Conservation (phyloP, 176 grass and related monocot genomes). For the Triticum monococcum region DNA sequence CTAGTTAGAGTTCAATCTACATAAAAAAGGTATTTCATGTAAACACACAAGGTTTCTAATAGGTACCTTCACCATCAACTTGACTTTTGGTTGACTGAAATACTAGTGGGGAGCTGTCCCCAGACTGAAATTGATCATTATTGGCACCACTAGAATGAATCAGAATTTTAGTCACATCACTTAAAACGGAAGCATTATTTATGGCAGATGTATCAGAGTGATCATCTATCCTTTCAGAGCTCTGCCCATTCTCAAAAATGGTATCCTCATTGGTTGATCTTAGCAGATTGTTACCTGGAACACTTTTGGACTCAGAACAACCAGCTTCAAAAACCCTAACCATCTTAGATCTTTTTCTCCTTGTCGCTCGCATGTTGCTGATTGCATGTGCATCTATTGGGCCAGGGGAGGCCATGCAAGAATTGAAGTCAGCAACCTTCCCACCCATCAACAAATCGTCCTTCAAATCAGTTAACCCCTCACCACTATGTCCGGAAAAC, state of each 20-base stretch:
- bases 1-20: slow-evolving; percentile 20
- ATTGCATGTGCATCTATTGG: slow-evolving; percentile 25
- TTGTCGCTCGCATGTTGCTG: slow-evolving; percentile 22
- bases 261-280: slow-evolving; percentile 42
- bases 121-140: slow-evolving; percentile 28
- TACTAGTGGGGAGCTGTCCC: slow-evolving; percentile 18
- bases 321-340: slow-evolving; percentile 37
- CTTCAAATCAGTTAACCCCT: slow-evolving; percentile 18
- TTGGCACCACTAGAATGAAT: slow-evolving; percentile 13
- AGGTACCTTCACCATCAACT: slow-evolving; percentile 37
- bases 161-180: background rate
- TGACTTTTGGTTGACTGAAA: slow-evolving; percentile 32
- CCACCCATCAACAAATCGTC: slow-evolving; percentile 6
- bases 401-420: background rate
- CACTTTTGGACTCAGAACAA: slow-evolving; percentile 32
- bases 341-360: slow-evolving; percentile 44
- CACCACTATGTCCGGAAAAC: background rate
- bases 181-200: background rate
- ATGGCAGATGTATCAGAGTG: background rate
- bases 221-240: slow-evolving; percentile 26
- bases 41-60: background rate
- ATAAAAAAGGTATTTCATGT: background rate
- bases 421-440: slow-evolving; percentile 16
- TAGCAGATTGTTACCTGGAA: slow-evolving; percentile 21
- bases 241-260: slow-evolving; percentile 16